phyloP scores from a whole-genome alignment of 2,329 filamentous ascomycete genomes.

The Parafenestella ontariensis region DNA sequence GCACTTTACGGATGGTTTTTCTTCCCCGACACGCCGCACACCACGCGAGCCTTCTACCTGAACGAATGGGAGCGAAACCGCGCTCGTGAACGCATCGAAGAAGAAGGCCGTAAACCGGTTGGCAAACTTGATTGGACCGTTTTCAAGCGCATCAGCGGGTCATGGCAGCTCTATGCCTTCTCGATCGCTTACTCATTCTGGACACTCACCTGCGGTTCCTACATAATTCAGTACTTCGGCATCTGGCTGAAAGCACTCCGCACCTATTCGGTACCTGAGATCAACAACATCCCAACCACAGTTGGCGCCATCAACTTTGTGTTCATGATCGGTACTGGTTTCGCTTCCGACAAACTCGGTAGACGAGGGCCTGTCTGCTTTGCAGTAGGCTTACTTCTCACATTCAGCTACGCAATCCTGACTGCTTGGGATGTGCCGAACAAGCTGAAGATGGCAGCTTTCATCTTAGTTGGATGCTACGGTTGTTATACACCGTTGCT shows the following conservation, averaged over 20 bases:
- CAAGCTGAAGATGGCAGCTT: slow-evolving; percentile 49
- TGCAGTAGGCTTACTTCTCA: slow-evolving; percentile 32
- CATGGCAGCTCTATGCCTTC: slow-evolving; percentile 57
- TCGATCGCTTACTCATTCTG: slow-evolving; percentile 21
- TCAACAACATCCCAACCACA: slow-evolving; percentile 57
- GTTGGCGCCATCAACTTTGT: slow-evolving; percentile 53
- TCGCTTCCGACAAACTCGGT: too few species aligned
- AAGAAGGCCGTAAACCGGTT: slow-evolving; percentile 6
- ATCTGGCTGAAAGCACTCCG: slow-evolving; percentile 48
- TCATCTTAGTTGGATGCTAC: slow-evolving; percentile 45
- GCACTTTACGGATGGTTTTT: slow-evolving; percentile 7
- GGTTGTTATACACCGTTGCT: too few species aligned
- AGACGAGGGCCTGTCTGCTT: not conserved
- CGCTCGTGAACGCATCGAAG: slow-evolving; percentile 10
- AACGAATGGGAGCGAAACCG: slow-evolving; percentile 7
- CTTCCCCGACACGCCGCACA: slow-evolving; percentile 19
- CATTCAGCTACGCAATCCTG: slow-evolving; percentile 49
- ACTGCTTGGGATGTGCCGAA: slow-evolving; percentile 51
- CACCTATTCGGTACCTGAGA: slow-evolving; percentile 48
- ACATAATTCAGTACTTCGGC: slow-evolving; percentile 53
- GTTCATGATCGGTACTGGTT: slow-evolving; percentile 36
- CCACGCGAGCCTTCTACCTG: slow-evolving; percentile 7
- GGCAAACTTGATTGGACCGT: slow-evolving; percentile 45
- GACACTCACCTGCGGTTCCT: slow-evolving; percentile 41
- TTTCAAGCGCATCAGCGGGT: slow-evolving; percentile 49